Evolutionary conservation across 306 rosid species (phyloP), one percentile per base, ranked within the genome.

Genomic region (Gastrolobium villosum): DNA sequence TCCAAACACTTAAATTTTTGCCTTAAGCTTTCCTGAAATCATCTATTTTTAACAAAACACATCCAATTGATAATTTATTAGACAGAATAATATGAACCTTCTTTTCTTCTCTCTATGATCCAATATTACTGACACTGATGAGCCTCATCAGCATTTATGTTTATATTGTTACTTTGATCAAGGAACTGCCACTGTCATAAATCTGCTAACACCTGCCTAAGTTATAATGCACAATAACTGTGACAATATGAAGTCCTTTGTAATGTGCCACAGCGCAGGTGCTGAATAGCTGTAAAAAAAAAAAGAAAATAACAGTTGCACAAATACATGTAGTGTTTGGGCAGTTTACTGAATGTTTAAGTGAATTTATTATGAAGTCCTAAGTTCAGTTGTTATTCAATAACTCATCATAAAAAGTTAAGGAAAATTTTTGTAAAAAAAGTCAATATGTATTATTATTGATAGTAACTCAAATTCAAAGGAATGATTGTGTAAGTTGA

Each of bases 101-200:
- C 43, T 10, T 45, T 3, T 49, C 36, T 30, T 48, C 2, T 49
- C 36, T 30, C 35, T 32, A 4, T 50, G 40, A 4, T 54, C 20
- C 56, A 67, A 53, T 43, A 8, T 52, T 32, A 40, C 0, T 44
- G 48, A 65, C 37, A 46, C 40, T 74, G 26, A 60, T 30, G 36
- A 60, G 54, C 65, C 56, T 50, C 30, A 52, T 10, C 15, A 20
- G 64, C 81, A 69, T 75, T 75, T 34, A 79, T 75, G 79, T 54
- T 79, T 13, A 36, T 52, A 36, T 35, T 52, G 78, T 68, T 59
- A 36, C 3, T 63, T 75, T 62, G 52, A 62, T 35, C 20, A 11
- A 45, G 77, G 61, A 81, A 80, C 50, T 20, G 71, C 61, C 78
- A 77, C 2, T n/a, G 13, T 35, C 78, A 81, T 77, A 71, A 71